Base-by-base conservation (phyloP, 441 rosid species). In the Kokia cookei region DNA sequence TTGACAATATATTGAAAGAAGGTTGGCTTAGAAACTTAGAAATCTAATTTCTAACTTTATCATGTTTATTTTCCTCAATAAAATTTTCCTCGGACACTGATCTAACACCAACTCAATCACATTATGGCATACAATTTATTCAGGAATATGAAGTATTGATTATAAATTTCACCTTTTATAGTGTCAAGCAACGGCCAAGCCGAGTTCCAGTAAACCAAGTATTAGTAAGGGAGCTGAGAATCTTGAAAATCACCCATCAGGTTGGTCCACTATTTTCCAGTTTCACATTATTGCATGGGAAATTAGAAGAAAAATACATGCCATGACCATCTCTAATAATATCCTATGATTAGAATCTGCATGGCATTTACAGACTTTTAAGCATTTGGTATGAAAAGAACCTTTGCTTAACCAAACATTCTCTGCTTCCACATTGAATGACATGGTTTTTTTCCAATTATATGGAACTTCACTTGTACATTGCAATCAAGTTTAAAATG, bases 161-260 rank as follows among this genome's bases (percentile, higher is more conserved):
- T 29, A 14, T n/a, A 15, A 60, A 60, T 45, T 69, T 42, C 37
- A 53, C 42, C 14, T 15, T 67, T 57, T 76, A n/a, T 85, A 89
- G 96, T 85, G 78, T 81, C 93, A 84, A 85, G 74, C 77, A 72
- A 81, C 77, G 70, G 69, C 80, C 62, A 87, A 77, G 74, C 86
- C 95, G 63, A 78, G 24, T 32, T 61, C 43, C 43, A 61, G 65
- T 61, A 61, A 87, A 81, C 87, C 83, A 58, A 75, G 87, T 74
- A 77, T 79, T 69, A 73, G 84, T 76, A 83, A 78, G 77, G 94
- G 77, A 75, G 75, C 80, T 48, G 89, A 83, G 63, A 79, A 84
- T 78, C 82, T 67, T 37, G 86, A 81, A 75, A 85, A 78, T 78
- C 88, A 61, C 27, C 83, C 71, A 51, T 75, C 85, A 76, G 92